Evolutionary conservation across 441 rosid species (phyloP).

Genomic region (Biscutella laevigata): DNA sequence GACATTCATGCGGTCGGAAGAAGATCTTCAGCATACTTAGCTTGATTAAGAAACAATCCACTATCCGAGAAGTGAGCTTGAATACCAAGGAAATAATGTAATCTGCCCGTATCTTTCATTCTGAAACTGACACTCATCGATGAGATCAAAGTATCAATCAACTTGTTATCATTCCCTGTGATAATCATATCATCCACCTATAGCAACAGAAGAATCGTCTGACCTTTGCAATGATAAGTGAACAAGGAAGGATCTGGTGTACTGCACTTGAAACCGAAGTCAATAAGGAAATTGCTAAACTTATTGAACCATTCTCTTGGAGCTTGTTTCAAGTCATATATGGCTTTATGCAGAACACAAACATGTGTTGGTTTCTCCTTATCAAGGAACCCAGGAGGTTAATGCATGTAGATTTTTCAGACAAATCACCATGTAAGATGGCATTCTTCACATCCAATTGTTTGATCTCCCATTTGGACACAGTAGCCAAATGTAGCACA

Average conservation of each 20-base stretch:
- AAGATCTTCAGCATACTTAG: no score
- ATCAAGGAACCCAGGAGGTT: background rate
- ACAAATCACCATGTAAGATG: background rate
- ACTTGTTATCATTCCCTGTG: background rate
- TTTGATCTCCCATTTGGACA: background rate
- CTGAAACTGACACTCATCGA: no score
- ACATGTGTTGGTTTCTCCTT: background rate
- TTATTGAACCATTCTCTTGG: background rate
- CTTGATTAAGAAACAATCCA: no score
- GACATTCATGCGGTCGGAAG: background rate
- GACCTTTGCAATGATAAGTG: background rate
- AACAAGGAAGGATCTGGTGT: background rate
- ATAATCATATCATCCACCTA: background rate
- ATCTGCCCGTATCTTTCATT: background rate
- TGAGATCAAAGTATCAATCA: no score
- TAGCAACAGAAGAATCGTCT: background rate
- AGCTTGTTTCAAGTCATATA: background rate
- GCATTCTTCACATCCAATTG: background rate
- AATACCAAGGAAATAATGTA: no score
- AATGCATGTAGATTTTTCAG: background rate
- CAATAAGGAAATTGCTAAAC: background rate
- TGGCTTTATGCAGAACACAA: background rate
- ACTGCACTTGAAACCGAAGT: background rate
- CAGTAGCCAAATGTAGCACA: background rate
- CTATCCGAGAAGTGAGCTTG: no score